Base-by-base conservation (phyloP, 257 asterid species). In the Solanum acaule region DNA sequence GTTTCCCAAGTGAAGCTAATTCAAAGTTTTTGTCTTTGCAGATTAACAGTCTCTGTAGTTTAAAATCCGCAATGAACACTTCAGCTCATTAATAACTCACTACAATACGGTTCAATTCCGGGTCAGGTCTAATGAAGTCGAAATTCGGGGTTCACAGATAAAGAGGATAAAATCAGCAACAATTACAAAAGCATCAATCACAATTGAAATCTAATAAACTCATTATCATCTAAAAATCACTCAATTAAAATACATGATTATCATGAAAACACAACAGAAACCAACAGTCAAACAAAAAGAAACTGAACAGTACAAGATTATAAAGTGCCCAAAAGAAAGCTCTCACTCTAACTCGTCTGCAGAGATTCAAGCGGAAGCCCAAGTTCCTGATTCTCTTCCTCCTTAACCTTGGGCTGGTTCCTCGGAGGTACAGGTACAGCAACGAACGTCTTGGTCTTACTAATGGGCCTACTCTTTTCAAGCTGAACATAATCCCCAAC, bases 401-500 rank as follows among this genome's bases (percentile, higher is more conserved):
- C 92, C 83, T 84, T 86, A 37, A 87, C 70, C 84, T 89, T 94
- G 18, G 90, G 72, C 8, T 83, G 76, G 81, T 86, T 71, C 44
- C 98, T 90, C 0, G 14, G 13, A 12, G 94, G 89, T 3, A 86
- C 93, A 18, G 99, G 94, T 10, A 93, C 63, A 63, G 98, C 99
- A 93, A 93, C 56, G 44, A 94, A 96, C 0, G 96, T 75, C 91
- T 96, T 96, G 86, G 88, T 96, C 95, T 97, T 97, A 91, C 98
- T 97, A 61, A 97, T 91, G 86, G 99, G 99, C 22, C 92, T 87
- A 91, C 95, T 87, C 90, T 94, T 94, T 65, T 94, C 96, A 59
- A 96, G 98, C 95, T 92, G 96, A 37, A 96, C 99, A 49, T 85
- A 11, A 76, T 96, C 98, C 72, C 99, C 99, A 86, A 95, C 96